Evolutionary conservation across 2,329 filamentous ascomycete species (phyloP).

Genomic region (Ceratocystis destructans): DNA sequence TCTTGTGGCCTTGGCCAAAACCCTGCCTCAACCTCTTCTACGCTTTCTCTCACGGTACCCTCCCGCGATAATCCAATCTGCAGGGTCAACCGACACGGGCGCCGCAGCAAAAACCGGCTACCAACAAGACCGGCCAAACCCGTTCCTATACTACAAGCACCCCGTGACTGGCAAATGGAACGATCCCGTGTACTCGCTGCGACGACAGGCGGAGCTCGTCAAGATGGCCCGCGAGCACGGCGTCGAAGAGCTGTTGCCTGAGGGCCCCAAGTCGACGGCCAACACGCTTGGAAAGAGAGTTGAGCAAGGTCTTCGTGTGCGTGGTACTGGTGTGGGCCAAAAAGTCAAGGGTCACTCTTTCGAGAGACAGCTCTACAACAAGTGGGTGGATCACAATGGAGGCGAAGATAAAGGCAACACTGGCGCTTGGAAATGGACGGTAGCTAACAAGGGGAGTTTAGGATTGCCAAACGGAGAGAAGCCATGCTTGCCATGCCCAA

Average conservation of each 20-base stretch:
- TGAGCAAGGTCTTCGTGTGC: constrained; percentile 69
- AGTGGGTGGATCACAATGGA: constrained; percentile 34
- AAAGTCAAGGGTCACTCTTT: constrained; percentile 89
- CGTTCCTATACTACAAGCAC: constrained; percentile 70
- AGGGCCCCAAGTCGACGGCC: constrained; percentile 60
- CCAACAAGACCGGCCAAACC: constrained; percentile 52
- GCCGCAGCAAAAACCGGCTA: constrained; percentile 32
- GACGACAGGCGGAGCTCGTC: constrained; percentile 79
- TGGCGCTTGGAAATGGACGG: not conserved
- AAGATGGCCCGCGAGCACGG: constrained; percentile 69
- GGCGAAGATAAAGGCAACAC: not conserved
- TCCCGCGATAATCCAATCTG: constrained; percentile 47
- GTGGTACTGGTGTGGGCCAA: constrained; percentile 85
- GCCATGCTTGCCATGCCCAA: constrained; percentile 93
- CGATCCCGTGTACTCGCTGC: constrained; percentile 66
- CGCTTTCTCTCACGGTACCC: constrained; percentile 87
- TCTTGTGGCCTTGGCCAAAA: constrained; percentile 46
- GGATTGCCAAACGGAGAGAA: constrained; percentile 74
- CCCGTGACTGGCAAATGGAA: constrained; percentile 70
- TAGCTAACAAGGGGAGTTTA: constrained; percentile 25
- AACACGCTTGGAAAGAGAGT: constrained; percentile 56
- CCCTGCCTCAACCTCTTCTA: constrained; percentile 62
- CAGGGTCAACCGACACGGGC: constrained; percentile 25
- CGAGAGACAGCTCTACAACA: constrained; percentile 71
- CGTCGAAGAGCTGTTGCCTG: constrained; percentile 67